Evolutionary conservation across 1,139 yeast genomes (phyloP), one percentile per base, ranked within the genome.

Genomic region (Suhomyces bribrorum): DNA sequence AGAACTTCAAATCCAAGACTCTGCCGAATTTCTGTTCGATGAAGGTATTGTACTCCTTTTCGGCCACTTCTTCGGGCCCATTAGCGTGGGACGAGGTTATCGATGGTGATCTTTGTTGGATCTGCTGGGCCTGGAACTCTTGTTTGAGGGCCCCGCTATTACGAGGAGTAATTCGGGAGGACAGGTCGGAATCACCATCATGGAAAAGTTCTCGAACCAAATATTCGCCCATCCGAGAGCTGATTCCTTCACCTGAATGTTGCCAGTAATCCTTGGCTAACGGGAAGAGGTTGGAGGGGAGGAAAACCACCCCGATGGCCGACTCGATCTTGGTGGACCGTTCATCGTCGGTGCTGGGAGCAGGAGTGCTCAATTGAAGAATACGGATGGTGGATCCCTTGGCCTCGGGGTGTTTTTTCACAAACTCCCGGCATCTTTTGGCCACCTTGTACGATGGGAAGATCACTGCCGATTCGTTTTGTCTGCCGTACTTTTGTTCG

Each of bases 181-280:
- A 12, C n/a, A n/a, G n/a, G 20, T 26, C 15, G 14, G 26, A 14
- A 14, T 13, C 13, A 12, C 30, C 39, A 42, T 51, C 66, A 17
- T 67, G 64, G 49, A 79, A 74, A 50, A 86, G 66, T 50, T 81
- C 86, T 43, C 77, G 79, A 42, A 85, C 62, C 30, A 86, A 79
- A 54, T 87, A 92, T 59, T 90, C 97, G 1, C 90, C 97, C 62
- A 83, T 68, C 53, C 97, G 69, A 8, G 96, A 86, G 14, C 96
- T 86, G 30, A 92, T 78, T 9, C 96, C 96, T 61, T 92, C 97
- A 23, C 98, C 98, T 0, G 95, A 73, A 54, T 90, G 97, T 58
- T 90, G 97, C 98, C 98, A 92, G 63, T 86, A 92, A 51, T 80
- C 81, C 57, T 88, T 89, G 24, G 94, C 92, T 5, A 85, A 58